Percentiles rank a stretch among this genome's conserved stretches.
Conservation (phyloP, 164 flowering plant species). For the Warburgia ugandensis region DNA sequence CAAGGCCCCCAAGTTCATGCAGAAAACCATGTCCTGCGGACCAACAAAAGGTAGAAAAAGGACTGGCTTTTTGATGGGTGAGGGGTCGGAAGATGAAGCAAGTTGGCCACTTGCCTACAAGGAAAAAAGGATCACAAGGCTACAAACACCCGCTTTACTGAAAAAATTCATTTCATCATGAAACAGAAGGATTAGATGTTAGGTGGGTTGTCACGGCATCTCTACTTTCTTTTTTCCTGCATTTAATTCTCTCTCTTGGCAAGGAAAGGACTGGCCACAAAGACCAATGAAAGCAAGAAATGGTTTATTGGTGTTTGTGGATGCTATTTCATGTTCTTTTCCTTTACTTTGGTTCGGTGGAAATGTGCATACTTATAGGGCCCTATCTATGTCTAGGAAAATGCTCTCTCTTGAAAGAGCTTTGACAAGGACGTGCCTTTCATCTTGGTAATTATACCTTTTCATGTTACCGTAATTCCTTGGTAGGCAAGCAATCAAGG, state of each 20-base stretch:
- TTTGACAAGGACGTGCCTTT: too few relatives aligned
- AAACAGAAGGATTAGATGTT: not conserved
- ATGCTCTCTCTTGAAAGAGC: too few relatives aligned
- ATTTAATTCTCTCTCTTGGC: constrained; percentile 1
- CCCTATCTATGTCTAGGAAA: too few relatives aligned
- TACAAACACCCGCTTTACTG: constrained; percentile 2
- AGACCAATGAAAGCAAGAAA: too few relatives aligned
- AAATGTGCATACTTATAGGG: too few relatives aligned
- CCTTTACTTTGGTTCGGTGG: not conserved
- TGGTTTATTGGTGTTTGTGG: not conserved
- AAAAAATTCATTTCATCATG: not conserved
- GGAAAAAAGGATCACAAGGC: constrained; percentile 1
- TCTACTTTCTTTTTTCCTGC: constrained; percentile 2
- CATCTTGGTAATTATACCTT: too few relatives aligned
- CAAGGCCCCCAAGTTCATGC: too few relatives aligned
- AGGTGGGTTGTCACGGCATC: not conserved
- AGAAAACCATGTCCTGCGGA: too few relatives aligned
- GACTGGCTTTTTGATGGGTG: not conserved
- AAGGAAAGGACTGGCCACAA: not conserved
- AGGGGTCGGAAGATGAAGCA: not conserved
- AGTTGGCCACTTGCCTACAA: constrained; percentile 3
- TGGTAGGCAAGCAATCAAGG: too few relatives aligned
- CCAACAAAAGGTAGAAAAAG: not conserved
- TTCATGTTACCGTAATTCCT: too few relatives aligned
- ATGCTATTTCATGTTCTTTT: not conserved